These are phyloP conservation scores for Monosporascus sp. DNA, from an alignment of 2,329 filamentous ascomycete genomes.

Conservation along the genomic window DNA sequence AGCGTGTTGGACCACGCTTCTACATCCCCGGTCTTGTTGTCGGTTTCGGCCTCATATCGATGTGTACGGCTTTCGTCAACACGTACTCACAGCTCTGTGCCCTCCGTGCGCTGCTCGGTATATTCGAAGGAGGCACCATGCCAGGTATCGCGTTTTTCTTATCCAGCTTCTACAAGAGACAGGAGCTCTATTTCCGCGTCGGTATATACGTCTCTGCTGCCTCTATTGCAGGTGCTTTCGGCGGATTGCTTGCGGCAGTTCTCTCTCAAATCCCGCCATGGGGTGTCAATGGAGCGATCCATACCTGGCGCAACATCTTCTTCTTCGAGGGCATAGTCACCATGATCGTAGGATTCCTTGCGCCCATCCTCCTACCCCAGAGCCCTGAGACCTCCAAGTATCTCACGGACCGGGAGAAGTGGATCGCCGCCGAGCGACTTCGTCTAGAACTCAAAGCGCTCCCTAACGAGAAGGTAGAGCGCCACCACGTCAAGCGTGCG, in stretches of 20 bases:
- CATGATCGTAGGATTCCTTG: slow-evolving; percentile 38
- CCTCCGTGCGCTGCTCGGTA: slow-evolving; percentile 43
- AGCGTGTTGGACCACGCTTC: slow-evolving; percentile 45
- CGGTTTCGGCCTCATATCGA: slow-evolving; percentile 49
- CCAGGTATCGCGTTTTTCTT: slow-evolving; percentile 53
- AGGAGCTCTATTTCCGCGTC: slow-evolving; percentile 50
- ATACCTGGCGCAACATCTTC: slow-evolving; percentile 56
- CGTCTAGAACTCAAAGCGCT: slow-evolving; percentile 41
- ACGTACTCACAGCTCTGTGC: slow-evolving; percentile 41
- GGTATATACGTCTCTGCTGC: slow-evolving; percentile 52
- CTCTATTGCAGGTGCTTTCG: slow-evolving; percentile 52
- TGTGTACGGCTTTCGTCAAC: slow-evolving; percentile 49
- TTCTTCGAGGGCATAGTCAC: slow-evolving; percentile 58
- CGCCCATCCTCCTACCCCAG: slow-evolving; percentile 48
- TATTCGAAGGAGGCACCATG: slow-evolving; percentile 54
- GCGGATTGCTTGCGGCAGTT: slow-evolving; percentile 50
- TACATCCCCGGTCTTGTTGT: slow-evolving; percentile 50
- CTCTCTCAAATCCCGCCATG: slow-evolving; percentile 46
- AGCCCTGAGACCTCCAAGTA: slow-evolving; percentile 43
- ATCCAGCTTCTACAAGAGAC: slow-evolving; percentile 50
- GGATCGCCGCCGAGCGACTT: slow-evolving; percentile 49
- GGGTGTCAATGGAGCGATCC: slow-evolving; percentile 39
- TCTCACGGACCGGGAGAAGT: slow-evolving; percentile 46
- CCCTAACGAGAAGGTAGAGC: slow-evolving; percentile 40
- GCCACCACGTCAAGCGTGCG: slow-evolving; percentile 44